Conservation (phyloP, 2,329 filamentous ascomycete species). For the Dendrostoma leiphaemia region DNA sequence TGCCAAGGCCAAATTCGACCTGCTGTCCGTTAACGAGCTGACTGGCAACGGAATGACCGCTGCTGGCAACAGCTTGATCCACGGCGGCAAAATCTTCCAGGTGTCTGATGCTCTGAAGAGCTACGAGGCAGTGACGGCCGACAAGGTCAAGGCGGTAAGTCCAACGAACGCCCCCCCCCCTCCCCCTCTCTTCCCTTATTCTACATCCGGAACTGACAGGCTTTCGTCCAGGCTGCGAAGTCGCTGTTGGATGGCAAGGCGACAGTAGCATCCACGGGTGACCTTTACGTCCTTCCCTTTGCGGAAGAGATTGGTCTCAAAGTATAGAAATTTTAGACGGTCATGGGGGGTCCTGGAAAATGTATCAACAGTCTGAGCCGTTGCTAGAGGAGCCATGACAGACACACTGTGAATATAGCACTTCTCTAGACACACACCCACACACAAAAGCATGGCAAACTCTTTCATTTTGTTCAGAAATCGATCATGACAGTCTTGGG, state of each 20-base stretch:
- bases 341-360: conserved; percentile 26
- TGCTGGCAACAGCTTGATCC: conserved; percentile 80
- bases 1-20: conserved; percentile 89
- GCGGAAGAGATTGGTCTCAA: conserved; percentile 92
- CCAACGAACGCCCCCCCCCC: neutral
- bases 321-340: conserved; percentile 63
- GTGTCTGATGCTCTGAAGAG: conserved; percentile 75
- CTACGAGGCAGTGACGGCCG: conserved; percentile 77
- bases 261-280: conserved; percentile 84
- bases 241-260: conserved; percentile 84
- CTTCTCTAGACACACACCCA: conserved; percentile 36
- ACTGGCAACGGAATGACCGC: conserved; percentile 75
- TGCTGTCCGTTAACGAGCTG: conserved; percentile 78
- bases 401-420: conserved; percentile 46
- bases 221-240: conserved; percentile 71
- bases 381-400: conserved; percentile 35
- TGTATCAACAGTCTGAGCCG: conserved; percentile 43
- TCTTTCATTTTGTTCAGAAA: neutral
- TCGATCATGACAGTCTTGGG: no score
- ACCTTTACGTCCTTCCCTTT: conserved; percentile 86
- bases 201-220: conserved; percentile 26
- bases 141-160: conserved; percentile 82
- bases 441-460: conserved; percentile 20
- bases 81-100: conserved; percentile 79
- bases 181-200: no score